Evolutionary conservation across 495 filamentous ascomycete genomes (phyloP), one percentile per base, ranked within the genome.

Genomic region (Aspergillus steynii): DNA sequence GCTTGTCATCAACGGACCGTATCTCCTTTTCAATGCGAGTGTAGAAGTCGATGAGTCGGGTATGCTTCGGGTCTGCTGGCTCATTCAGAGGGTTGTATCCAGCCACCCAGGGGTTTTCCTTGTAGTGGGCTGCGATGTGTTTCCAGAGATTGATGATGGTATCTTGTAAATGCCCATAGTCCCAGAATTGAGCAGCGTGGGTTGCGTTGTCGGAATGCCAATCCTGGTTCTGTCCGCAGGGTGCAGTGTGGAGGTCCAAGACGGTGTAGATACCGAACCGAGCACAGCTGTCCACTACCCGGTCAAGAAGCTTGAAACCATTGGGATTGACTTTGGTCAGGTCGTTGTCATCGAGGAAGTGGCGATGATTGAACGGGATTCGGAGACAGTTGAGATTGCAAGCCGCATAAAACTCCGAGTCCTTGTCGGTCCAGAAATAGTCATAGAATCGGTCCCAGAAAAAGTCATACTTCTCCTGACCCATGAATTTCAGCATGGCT

Each of bases 61-160:
- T 66, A 59, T 84, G 80, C 28, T 78, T 61, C 0, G 84, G 80
- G 53, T 87, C 84, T 6, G 72, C 77, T 0, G 84, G 84, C 60
- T 87, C 83, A 59, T 87, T 87, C 61, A 86, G 75, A 1, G 82
- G 82, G 62, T 86, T 85, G 61, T 86, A 86, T 0, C 84, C 83
- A 0, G 83, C 83, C 10, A 84, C 68, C 73, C 71, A 64, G 4
- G 76, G 66, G 59, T 86, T 85, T 5, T 70, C 77, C 15, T 67
- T 71, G 65, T 85, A 87, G 50, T 74, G 77, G 25, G 70, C 71
- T 5, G 82, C 84, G 50, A 86, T 70, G 48, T 74, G 65, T 7
- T 74, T 71, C 84, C 84, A 87, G 0, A 87, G 73, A 61, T 79
- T 71, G 29, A 85, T 69, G 42, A 74, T 75, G 4, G 78, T 73